Evolutionary conservation across 164 flowering plant species (phyloP), one percentile per base, ranked within the genome.

Genomic region (Buxus sempervirens): DNA sequence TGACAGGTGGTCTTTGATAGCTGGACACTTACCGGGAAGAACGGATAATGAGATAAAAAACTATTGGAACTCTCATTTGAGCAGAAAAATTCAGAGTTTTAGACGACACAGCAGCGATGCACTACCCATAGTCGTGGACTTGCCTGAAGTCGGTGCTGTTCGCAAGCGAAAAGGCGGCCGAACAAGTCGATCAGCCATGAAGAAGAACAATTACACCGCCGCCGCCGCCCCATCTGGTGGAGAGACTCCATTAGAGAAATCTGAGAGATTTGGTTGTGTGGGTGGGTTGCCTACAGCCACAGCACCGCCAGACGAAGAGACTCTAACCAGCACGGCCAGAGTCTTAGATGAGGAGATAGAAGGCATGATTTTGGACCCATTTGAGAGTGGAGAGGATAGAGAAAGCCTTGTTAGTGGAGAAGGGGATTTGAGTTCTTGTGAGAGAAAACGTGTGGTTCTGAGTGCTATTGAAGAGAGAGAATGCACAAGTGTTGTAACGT

Each of bases 1-100:
- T n/a, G 20, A 65, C 75, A 92, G 97, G 83, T 92, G 97, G 97
- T 88, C 96, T 7, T 48, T 90, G 77, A 92, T 92, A 53, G 98
- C 94, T 1, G 84, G 82, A 9, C 82, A 87, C 16, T 67, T 92
- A 48, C 90, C 96, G 0, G 97, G 97, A 49, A 86, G 97, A 82
- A 91, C 97, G 53, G 97, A 91, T 77, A 91, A 91, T 68, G 97
- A 91, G 73, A 89, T 91, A 19, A 91, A 91, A 72, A 91, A 91
- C 64, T 85, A 91, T 67, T 91, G 96, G 98, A 92, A 92, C 72
- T 88, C 96, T 25, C 90, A 88, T 62, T 70, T 92, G 69, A 88
- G 96, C 65, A 75, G 93, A 54, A 86, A 83, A 77, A 70, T 92
- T 21, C 76, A 85, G 67, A 82, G 65, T 32, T 83, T 84, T 55